These are phyloP conservation scores for Tubosaeta sp. DNA, from an alignment of 768 basidiomycete species.

Conservation along the genomic window DNA sequence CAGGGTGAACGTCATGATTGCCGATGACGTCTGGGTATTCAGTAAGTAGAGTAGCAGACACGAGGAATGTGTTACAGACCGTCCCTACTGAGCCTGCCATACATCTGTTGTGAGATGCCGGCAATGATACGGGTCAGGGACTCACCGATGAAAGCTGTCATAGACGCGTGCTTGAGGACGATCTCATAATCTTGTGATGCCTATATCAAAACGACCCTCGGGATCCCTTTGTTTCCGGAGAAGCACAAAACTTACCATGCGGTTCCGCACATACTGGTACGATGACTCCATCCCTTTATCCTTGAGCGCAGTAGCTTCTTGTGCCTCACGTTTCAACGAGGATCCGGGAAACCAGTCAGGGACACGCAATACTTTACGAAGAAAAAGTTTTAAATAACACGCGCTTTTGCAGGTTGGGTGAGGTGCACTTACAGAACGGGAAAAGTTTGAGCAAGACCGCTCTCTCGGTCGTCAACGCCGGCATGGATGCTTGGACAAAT, in stretches of 20 bases:
- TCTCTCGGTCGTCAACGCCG: slow-evolving; percentile 1
- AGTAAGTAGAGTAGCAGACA: neutral
- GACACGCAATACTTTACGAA: slow-evolving; percentile 1
- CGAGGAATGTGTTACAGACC: neutral
- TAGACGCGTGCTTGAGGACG: slow-evolving; percentile 6
- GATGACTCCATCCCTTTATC: slow-evolving; percentile 13
- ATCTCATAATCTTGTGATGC: neutral
- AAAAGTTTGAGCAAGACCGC: slow-evolving; percentile 3
- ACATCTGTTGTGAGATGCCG: neutral
- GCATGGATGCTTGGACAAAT: neutral
- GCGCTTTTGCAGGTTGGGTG: too few species aligned
- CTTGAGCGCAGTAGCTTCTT: neutral
- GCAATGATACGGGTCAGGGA: neutral
- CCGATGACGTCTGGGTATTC: slow-evolving; percentile 3
- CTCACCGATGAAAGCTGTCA: slow-evolving; percentile 12
- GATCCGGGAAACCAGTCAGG: slow-evolving; percentile 40
- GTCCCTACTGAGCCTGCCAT: slow-evolving; percentile 6
- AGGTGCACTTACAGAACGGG: slow-evolving; percentile 13
- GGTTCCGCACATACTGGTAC: slow-evolving; percentile 22
- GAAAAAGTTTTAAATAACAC: neutral
- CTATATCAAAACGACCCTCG: neutral
- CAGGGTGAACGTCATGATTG: slow-evolving; percentile 2
- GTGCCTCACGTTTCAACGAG: slow-evolving; percentile 31
- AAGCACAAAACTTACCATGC: slow-evolving; percentile 21
- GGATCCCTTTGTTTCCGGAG: neutral